Conservation (phyloP, 2,329 filamentous ascomycete species). For the Calonectria pseudoreteaudii region DNA sequence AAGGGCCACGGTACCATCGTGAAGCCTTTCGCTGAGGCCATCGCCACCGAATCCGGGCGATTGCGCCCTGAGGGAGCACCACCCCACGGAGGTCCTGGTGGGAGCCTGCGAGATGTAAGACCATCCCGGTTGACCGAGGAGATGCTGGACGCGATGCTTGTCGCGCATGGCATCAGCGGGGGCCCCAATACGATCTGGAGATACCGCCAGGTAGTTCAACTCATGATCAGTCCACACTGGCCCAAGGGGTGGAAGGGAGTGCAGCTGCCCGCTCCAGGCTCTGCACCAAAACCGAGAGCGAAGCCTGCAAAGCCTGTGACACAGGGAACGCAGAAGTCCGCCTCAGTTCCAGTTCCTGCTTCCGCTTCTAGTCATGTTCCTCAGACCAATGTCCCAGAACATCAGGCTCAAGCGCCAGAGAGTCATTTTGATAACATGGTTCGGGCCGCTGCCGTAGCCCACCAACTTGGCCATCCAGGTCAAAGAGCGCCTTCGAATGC, state of each 20-base stretch:
- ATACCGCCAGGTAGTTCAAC: background rate
- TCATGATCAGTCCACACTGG: background rate
- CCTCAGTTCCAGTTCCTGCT: background rate
- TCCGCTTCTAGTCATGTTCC: background rate
- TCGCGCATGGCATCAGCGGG: background rate
- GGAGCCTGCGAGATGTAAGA: background rate
- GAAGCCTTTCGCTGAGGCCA: background rate
- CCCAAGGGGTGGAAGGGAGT: background rate
- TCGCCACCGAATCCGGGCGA: background rate
- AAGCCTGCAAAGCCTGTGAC: background rate
- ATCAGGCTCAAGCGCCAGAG: background rate
- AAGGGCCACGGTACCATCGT: background rate
- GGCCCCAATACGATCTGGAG: background rate
- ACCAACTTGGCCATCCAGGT: background rate
- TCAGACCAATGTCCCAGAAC: background rate
- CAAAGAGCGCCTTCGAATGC: background rate
- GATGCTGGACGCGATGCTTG: background rate
- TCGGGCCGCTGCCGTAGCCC: background rate
- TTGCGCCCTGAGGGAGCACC: background rate
- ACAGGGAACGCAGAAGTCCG: background rate
- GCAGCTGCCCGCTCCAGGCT: background rate
- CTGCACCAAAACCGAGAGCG: background rate
- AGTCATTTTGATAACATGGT: background rate
- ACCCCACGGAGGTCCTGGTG: slow-evolving; percentile 9
- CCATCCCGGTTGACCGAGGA: background rate